Evolutionary conservation across 179 eudicot species (phyloP).

Genomic region (Carnegiea gigantea): DNA sequence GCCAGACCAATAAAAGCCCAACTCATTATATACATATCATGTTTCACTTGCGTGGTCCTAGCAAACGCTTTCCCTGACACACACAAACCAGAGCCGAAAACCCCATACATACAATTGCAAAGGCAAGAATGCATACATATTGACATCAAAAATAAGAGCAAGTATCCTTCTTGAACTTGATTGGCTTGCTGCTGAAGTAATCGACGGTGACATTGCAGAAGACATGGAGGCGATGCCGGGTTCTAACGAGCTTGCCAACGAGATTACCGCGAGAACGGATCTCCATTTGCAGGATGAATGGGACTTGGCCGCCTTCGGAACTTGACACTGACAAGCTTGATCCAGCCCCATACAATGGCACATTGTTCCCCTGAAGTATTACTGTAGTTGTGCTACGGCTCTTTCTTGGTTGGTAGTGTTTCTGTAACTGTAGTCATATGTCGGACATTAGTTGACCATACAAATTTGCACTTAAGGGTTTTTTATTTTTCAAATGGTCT

Average conservation of each 20-base stretch:
- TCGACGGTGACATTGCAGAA: constrained; percentile 62
- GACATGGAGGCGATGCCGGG: constrained; percentile 42
- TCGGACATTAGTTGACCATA: not conserved
- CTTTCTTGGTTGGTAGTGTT: constrained; percentile 81
- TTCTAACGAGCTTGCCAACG: constrained; percentile 79
- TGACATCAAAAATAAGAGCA: constrained; percentile 41
- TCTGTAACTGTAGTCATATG: constrained; percentile 49
- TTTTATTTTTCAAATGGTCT: too few species aligned
- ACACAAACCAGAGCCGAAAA: not conserved
- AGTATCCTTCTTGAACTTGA: constrained; percentile 64
- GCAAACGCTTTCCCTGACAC: not conserved
- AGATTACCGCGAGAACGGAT: constrained; percentile 62
- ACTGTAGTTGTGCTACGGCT: constrained; percentile 49
- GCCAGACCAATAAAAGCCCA: constrained; percentile 44
- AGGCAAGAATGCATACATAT: not conserved
- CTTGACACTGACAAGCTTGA: constrained; percentile 45
- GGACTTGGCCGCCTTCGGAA: constrained; percentile 40
- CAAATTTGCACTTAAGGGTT: too few species aligned
- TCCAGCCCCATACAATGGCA: constrained; percentile 91
- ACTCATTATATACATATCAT: constrained; percentile 23
- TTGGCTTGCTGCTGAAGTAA: constrained; percentile 61
- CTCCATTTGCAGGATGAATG: constrained; percentile 60
- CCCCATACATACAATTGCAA: not conserved
- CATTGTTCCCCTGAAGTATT: constrained; percentile 57
- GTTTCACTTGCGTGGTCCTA: not conserved